Evolutionary conservation across 2,329 filamentous ascomycete species (phyloP), one percentile per base, ranked within the genome.

Genomic region (Botryotinia narcissicola): DNA sequence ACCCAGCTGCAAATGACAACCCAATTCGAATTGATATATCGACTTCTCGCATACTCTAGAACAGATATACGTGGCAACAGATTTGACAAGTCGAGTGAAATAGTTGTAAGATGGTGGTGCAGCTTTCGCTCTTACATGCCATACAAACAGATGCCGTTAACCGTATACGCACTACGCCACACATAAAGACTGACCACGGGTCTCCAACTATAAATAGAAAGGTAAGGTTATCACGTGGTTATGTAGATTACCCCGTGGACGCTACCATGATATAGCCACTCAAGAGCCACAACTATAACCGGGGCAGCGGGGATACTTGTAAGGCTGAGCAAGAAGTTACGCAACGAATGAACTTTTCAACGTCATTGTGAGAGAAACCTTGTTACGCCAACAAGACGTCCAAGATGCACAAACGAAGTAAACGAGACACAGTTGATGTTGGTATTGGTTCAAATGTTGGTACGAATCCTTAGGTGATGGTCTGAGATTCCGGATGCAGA

Each of bases 1-100:
- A 25, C 62, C 72, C 9, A n/a, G 14, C 18, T n/a, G 54, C 25
- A 40, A 40, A 46, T 63, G 71, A 44, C 64, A 4, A 44, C 7
- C 18, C 54, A 57, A 37, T 70, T 70, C 40, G 64, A 70, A n/a
- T 57, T 20, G 8, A 25, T 32, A n/a, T 44, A 2, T 40, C 16
- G 61, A 37, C 57, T 70, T 57, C 20, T 32, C 48, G 70, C 71
- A n/a, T 70, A 29, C 42, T n/a, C 16, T 9, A 12, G 10, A 32
- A 16, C 72, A 74, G 69, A 74, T 74, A 35, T 75, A 75, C 67
- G 72, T 75, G 22, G 72, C 72, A 12, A 63, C 59, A 48, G 69
- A 75, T 42, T 72, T 75, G 64, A 67, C 37, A 32, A 57, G 59
- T 64, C 20, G 40, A 57, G 42, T 71, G 54, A 54, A 62, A 32